Percentiles rank a stretch among this genome's conserved stretches.
Conservation (phyloP, 169 alveolate species). For the Eimeria brunetti region DNA sequence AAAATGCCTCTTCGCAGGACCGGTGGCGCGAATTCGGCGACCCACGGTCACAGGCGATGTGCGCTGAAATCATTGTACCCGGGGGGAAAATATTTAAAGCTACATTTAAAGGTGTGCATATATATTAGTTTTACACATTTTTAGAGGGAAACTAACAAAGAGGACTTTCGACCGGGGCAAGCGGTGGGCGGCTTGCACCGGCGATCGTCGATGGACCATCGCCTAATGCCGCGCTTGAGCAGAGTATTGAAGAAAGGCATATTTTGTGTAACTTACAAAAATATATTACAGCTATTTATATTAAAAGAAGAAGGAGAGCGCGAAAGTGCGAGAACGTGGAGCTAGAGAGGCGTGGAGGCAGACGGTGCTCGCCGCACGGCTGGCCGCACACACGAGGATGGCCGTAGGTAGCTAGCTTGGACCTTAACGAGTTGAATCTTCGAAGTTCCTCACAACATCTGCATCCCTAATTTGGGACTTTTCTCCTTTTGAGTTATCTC, state of each 20-base stretch:
- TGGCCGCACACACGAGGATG: slow-evolving; percentile 69
- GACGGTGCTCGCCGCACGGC: slow-evolving; percentile 58
- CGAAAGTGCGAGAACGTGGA: neutral
- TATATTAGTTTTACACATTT: neutral
- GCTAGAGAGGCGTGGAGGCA: neutral
- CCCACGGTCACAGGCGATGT: neutral
- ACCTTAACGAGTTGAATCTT: neutral
- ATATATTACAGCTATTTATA: neutral
- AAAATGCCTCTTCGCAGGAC: neutral
- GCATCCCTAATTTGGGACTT: slow-evolving; percentile 24
- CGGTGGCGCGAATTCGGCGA: neutral
- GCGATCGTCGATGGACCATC: slow-evolving; percentile 21
- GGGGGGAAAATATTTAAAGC: neutral
- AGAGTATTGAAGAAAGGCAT: neutral
- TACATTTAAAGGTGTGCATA: neutral
- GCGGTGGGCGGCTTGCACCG: neutral
- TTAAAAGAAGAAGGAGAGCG: neutral
- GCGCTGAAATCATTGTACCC: neutral
- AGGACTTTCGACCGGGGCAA: neutral
- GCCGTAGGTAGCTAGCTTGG: slow-evolving; percentile 66
- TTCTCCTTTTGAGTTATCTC: slow-evolving; percentile 38
- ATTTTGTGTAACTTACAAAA: neutral
- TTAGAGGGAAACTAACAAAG: neutral
- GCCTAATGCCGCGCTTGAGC: neutral
- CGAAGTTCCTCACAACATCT: neutral